Evolutionary conservation across 2,329 filamentous ascomycete species (phyloP).

Genomic region (Pestalotiopsis sp.): DNA sequence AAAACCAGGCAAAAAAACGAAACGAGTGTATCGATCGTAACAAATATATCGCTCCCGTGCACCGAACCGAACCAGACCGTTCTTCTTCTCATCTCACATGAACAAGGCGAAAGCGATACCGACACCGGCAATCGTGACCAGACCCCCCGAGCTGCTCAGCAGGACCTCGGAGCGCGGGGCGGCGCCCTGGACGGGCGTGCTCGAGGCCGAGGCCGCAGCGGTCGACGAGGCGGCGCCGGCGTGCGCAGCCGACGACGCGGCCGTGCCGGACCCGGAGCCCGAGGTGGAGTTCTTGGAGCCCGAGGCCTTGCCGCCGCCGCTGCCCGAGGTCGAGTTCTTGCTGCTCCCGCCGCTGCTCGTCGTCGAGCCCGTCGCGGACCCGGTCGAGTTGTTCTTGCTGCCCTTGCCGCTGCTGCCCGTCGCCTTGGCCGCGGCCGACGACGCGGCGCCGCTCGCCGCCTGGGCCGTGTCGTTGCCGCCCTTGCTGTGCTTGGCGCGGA

Average conservation of each 20-base stretch:
- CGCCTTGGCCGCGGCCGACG: background rate
- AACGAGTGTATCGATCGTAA: background rate
- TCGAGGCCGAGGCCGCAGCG: background rate
- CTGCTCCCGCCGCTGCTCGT: background rate
- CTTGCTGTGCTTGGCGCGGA: slow-evolving; percentile 3
- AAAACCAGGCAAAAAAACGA: background rate
- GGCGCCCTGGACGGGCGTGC: slow-evolving; percentile 6
- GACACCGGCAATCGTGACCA: slow-evolving; percentile 15
- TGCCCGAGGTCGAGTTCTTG: background rate
- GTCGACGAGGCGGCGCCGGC: background rate
- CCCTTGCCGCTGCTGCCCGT: background rate
- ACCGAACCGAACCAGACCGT: background rate
- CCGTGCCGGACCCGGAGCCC: background rate
- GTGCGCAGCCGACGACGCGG: slow-evolving; percentile 1
- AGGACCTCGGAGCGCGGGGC: background rate
- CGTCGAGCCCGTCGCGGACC: background rate
- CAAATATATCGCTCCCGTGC: background rate
- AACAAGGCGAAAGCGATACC: slow-evolving; percentile 15
- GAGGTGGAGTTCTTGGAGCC: background rate
- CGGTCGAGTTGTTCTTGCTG: slow-evolving; percentile 1
- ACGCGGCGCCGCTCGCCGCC: background rate
- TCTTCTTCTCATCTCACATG: background rate
- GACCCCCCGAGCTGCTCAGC: background rate
- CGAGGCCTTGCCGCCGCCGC: background rate
- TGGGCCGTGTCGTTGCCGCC: background rate